Base-by-base conservation (phyloP, 2,329 filamentous ascomycete species). In the Paecilomyces fulvus region DNA sequence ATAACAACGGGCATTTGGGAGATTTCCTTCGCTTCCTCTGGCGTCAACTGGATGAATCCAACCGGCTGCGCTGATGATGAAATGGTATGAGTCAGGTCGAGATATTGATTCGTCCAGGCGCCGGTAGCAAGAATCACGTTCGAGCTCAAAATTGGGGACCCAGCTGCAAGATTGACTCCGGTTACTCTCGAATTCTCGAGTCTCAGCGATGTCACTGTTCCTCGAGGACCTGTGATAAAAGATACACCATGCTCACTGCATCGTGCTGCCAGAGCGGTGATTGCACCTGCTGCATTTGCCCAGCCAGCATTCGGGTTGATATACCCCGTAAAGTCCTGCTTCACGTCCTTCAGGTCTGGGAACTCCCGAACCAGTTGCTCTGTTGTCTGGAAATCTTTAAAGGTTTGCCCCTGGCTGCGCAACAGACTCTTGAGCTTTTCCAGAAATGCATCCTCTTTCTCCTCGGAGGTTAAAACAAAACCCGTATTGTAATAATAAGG, bases 101-200 rank as follows among this genome's bases (percentile, higher is more conserved):
- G 73, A 14, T 95, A 79, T 0, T 81, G 79, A 3, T 84, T 83
- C 0, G 88, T 89, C 92, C 91, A 96, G 2, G 91, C 90, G 8
- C 92, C 92, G 0, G 90, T 84, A 0, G 90, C 89, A 2, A 94
- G 78, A 53, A 95, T 79, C n/a, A 88, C 85, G 5, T 92, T 78
- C 37, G 88, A 85, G 1, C 86, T 88, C 11, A 72, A 74, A 2
- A 88, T 60, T 25, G 67, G 71, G 9, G 67, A 67, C 0, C 78
- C 79, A 55, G 79, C 72, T 1, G 65, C 63, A 7, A 86, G 72
- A n/a, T 73, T 77, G 21, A 78, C 88, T 31, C 89, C 89, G 0
- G 79, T 77, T n/a, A 83, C 62, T 8, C 59, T 58, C 1, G 60
- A 58, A 1, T 60, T 61, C 14, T 60, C 74, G 25, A 62, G 63